Percentiles rank a stretch among this genome's conserved stretches.
Conservation (phyloP, 495 filamentous ascomycete species). For the Hypoxylon rickii region DNA sequence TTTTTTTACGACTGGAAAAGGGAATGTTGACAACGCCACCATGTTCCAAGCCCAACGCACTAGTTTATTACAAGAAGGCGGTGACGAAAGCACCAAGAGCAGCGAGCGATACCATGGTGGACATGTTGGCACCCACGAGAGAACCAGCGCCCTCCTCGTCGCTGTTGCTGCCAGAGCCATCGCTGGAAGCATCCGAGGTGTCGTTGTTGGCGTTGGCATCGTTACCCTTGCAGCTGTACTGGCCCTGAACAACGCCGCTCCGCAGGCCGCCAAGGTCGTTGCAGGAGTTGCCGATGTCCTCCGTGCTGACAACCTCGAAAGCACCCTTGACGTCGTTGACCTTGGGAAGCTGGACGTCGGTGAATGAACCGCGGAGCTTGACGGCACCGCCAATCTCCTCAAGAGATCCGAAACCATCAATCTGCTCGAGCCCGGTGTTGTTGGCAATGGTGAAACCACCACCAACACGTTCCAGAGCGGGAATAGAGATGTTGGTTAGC, state of each 20-base stretch:
- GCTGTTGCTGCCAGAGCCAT: conserved; percentile 24
- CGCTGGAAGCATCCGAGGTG: conserved; percentile 37
- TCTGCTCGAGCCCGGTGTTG: conserved; percentile 71
- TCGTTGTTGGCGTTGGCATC: conserved; percentile 49
- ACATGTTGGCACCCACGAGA: conserved; percentile 40
- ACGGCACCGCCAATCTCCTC: conserved; percentile 78
- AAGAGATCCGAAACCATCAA: conserved; percentile 70
- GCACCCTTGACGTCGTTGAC: conserved; percentile 80
- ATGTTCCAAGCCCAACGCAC: conserved; percentile 21
- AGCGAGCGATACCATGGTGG: conserved; percentile 45
- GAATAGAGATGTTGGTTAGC: conserved; percentile 78
- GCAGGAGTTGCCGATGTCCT: conserved; percentile 59
- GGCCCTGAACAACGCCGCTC: conserved; percentile 62
- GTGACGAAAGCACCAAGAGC: conserved; percentile 44
- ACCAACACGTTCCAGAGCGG: conserved; percentile 66
- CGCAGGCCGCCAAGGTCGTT: conserved; percentile 50
- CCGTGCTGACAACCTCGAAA: conserved; percentile 81
- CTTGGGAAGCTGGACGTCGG: conserved; percentile 67
- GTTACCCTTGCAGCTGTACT: conserved; percentile 59
- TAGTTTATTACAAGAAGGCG: conserved; percentile 36
- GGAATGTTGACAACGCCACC: conserved; percentile 31
- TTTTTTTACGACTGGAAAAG: conserved; percentile 37
- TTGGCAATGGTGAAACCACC: conserved; percentile 84
- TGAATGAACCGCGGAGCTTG: conserved; percentile 86
- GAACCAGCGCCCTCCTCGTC: conserved; percentile 40